These are phyloP conservation scores for Stromatinia cepivora DNA, from an alignment of 2,329 filamentous ascomycete genomes.

Conservation along the genomic window DNA sequence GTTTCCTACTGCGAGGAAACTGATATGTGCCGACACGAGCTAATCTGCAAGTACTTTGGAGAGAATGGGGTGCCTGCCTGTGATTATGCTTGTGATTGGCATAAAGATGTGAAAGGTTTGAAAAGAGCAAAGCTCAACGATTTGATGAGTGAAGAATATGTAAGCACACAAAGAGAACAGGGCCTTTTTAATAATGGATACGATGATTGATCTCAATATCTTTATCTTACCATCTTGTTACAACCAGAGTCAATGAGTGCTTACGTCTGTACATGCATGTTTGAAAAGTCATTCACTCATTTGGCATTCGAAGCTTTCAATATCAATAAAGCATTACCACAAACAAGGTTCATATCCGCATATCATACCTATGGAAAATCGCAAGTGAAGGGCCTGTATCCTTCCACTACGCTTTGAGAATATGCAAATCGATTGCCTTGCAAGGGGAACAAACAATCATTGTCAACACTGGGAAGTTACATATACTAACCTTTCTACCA, in stretches of 20 bases:
- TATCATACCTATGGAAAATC: background rate
- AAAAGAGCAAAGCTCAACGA: conserved; percentile 57
- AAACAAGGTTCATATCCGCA: background rate
- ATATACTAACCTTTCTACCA: background rate
- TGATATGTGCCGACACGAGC: conserved; percentile 68
- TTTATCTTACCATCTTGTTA: background rate
- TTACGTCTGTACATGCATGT: background rate
- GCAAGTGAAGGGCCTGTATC: background rate
- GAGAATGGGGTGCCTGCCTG: conserved; percentile 61
- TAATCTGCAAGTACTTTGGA: conserved; percentile 77
- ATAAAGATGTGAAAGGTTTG: conserved; percentile 64
- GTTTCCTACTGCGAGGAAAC: conserved; percentile 81
- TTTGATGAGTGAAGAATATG: conserved; percentile 61
- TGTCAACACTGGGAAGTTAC: background rate
- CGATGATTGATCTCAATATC: conserved; percentile 42
- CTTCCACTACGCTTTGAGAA: background rate
- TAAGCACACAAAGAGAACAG: conserved; percentile 61
- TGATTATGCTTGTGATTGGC: conserved; percentile 76
- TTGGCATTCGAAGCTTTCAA: background rate
- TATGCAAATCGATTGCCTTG: background rate
- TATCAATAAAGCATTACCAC: background rate
- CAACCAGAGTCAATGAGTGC: background rate
- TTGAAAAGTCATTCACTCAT: background rate
- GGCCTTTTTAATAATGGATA: conserved; percentile 58
- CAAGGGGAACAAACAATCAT: background rate